phyloP scores from a whole-genome alignment of 1,284 basidiomycete species.

The Neolentinus lepideus region DNA sequence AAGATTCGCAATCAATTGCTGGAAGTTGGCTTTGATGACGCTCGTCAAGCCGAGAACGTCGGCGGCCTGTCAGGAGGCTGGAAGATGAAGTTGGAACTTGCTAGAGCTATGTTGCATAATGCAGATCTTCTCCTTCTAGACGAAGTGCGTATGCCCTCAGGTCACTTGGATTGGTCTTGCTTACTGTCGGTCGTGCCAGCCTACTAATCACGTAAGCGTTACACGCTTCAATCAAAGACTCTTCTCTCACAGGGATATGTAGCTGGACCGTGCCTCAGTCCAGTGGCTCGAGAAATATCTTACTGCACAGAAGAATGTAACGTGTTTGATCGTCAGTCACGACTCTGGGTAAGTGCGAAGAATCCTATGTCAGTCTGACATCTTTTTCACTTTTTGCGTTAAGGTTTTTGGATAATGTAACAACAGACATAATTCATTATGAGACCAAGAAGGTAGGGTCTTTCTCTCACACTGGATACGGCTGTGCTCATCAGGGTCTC shows the following conservation, averaged over 20 bases:
- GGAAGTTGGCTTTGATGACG: constrained; percentile 90
- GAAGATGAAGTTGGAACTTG: constrained; percentile 98
- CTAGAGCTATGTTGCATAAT: constrained; percentile 93
- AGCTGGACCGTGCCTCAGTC: constrained; percentile 88
- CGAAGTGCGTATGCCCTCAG: constrained; percentile 38
- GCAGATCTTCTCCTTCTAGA: constrained; percentile 92
- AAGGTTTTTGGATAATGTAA: constrained; percentile 94
- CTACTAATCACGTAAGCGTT: constrained; percentile 82
- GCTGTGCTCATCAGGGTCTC: constrained; percentile 8
- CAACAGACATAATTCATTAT: constrained; percentile 98
- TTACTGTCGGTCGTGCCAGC: constrained; percentile 36
- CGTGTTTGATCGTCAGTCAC: constrained; percentile 95
- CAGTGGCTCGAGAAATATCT: constrained; percentile 93
- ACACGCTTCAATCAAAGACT: constrained; percentile 6
- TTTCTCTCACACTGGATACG: constrained; percentile 4
- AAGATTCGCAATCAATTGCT: constrained; percentile 75
- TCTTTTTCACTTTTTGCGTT: constrained; percentile 3
- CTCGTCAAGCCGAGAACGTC: constrained; percentile 80
- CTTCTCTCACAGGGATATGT: constrained; percentile 13
- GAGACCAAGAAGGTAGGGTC: constrained; percentile 78
- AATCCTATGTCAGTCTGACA: constrained; percentile 2
- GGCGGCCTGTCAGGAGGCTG: constrained; percentile 94
- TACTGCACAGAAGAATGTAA: constrained; percentile 73
- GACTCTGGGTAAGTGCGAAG: constrained; percentile 74
- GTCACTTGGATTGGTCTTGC: constrained; percentile 3